A percentile compares a stretch with the other conserved stretches of the same genome.
These are phyloP conservation scores for Termitomyces sp. DNA, from an alignment of 768 basidiomycete species.

Conservation along the genomic window DNA sequence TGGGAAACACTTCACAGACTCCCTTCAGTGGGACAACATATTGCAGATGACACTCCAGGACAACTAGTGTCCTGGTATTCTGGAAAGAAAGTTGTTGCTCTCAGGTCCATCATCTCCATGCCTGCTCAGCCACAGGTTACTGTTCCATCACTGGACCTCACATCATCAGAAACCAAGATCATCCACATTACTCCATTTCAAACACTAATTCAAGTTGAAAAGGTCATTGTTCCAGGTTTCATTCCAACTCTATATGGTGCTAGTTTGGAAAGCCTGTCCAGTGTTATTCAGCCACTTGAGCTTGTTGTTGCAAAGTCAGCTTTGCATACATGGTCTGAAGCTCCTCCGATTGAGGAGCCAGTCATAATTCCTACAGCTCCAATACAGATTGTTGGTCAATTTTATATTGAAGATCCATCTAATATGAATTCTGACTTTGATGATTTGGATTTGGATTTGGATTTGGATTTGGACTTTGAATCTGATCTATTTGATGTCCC, in stretches of 20 bases:
- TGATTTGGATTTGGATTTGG: too few species aligned
- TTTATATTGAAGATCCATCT: neutral
- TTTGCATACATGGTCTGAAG: neutral
- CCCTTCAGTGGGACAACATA: too few species aligned
- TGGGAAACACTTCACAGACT: too few species aligned
- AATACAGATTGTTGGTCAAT: neutral
- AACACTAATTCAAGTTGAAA: neutral
- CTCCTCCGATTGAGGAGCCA: neutral
- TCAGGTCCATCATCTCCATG: too few species aligned
- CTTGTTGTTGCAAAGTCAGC: slow-evolving; percentile 2
- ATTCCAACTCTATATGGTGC: neutral
- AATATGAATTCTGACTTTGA: neutral
- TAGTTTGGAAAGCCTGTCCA: neutral
- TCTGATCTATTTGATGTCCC: neutral
- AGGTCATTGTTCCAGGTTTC: neutral
- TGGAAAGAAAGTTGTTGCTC: neutral
- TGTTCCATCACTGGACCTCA: neutral
- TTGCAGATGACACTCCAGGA: too few species aligned
- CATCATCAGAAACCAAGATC: neutral
- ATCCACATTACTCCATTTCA: neutral
- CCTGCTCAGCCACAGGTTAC: too few species aligned
- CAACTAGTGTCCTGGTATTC: neutral
- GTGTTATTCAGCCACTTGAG: neutral
- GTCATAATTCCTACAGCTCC: neutral
- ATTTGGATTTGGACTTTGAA: neutral